A percentile compares a stretch with the other conserved stretches of the same genome.
Evolutionary conservation across 805 yeast species (phyloP).

Genomic region (Starmerella geochares): DNA sequence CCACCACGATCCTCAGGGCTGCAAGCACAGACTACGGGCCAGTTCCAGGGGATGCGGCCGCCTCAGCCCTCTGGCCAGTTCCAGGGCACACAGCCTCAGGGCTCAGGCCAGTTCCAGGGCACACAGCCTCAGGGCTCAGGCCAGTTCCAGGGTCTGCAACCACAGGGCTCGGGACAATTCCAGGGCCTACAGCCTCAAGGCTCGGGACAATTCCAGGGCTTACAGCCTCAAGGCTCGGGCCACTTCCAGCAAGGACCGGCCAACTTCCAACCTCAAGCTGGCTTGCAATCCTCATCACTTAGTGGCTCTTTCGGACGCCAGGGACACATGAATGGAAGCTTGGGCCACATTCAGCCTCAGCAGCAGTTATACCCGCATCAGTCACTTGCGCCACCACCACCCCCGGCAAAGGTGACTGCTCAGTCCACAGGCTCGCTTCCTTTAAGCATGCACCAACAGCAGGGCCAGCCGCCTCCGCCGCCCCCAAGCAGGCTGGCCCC

Average conservation of each 20-base stretch:
- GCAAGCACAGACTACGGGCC: background rate
- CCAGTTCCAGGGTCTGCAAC: constrained; percentile 1
- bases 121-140: background rate
- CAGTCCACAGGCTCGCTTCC: constrained; percentile 20
- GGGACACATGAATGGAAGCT: background rate
- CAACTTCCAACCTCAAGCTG: background rate
- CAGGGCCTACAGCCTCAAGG: background rate
- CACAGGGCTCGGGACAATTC: background rate
- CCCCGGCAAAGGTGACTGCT: constrained; percentile 7
- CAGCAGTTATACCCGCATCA: background rate
- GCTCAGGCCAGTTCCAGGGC: constrained; percentile 1
- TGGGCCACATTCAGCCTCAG: background rate
- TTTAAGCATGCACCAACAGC: constrained; percentile 6
- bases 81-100: background rate
- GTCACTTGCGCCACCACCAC: background rate
- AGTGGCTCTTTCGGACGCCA: background rate
- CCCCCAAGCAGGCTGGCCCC: constrained; percentile 8
- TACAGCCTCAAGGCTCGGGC: background rate
- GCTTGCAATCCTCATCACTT: background rate
- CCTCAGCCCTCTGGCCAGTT: background rate
- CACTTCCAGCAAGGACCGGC: background rate
- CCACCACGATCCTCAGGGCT: background rate
- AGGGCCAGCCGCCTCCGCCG: constrained; percentile 12
- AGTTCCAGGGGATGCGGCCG: background rate
- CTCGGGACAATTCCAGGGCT: background rate